Percentiles rank a stretch among this genome's conserved stretches.
These are phyloP conservation scores for Aureobasidium sp. DNA, from an alignment of 2,329 filamentous ascomycete genomes.

Conservation along the genomic window DNA sequence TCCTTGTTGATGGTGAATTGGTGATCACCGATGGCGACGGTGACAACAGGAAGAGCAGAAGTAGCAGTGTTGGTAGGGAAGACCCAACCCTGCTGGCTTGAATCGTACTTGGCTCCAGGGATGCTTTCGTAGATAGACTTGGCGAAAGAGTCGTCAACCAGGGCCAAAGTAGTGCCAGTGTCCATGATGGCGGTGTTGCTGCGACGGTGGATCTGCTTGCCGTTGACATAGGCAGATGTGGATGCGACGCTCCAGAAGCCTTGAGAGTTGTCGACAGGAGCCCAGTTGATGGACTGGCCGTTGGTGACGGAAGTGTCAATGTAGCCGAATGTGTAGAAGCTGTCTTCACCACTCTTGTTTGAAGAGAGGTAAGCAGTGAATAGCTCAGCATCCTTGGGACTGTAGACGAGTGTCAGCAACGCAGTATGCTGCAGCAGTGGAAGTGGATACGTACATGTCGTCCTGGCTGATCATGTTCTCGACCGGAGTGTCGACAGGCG, in stretches of 20 bases:
- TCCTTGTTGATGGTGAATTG: constrained; percentile 55
- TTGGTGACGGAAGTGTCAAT: constrained; percentile 57
- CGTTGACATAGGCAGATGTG: constrained; percentile 49
- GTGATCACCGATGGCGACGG: constrained; percentile 54
- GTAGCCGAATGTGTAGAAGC: constrained; percentile 66
- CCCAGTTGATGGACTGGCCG: constrained; percentile 39
- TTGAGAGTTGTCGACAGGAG: constrained; percentile 52
- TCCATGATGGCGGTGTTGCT: constrained; percentile 62
- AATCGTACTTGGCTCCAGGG: constrained; percentile 48
- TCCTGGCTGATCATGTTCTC: constrained; percentile 58
- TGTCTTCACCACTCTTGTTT: constrained; percentile 42
- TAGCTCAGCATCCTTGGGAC: constrained; percentile 39
- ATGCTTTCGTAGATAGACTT: constrained; percentile 57
- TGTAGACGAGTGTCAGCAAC: constrained; percentile 23
- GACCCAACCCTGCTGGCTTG: constrained; percentile 52
- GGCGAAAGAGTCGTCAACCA: constrained; percentile 55
- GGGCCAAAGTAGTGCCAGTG: constrained; percentile 60
- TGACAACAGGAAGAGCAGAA: constrained; percentile 51
- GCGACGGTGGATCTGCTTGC: constrained; percentile 40
- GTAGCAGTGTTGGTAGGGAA: constrained; percentile 48
- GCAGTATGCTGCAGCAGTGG: not conserved
- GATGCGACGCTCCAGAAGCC: constrained; percentile 64
- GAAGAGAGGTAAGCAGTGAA: constrained; percentile 59
- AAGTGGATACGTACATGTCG: constrained; percentile 34
- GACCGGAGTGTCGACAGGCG: constrained; percentile 53